Evolutionary conservation across 1,139 yeast genomes (phyloP), one percentile per base, ranked within the genome.

Genomic region (Wickerhamomyces sp.): DNA sequence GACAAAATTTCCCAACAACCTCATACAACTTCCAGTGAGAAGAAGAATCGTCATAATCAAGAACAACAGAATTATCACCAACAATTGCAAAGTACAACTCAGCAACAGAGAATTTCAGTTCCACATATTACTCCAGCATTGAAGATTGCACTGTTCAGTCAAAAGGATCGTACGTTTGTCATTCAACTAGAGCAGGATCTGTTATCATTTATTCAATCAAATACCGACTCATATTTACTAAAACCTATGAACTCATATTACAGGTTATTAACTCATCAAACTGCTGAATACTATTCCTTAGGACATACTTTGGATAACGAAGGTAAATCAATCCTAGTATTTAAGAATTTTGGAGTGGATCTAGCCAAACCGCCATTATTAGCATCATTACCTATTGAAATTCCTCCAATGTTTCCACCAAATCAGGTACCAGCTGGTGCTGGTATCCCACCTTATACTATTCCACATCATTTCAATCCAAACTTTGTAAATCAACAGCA

Each of bases 201-300:
- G 42, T 61, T 65, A 27, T 52, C 54, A 27, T 67, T 69, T 46
- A 58, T 66, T 23, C 52, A 59, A 7, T 63, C 71, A 4, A 57
- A 52, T 34, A 69, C 67, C 2, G 72, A 68, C 39, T 69, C 78
- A 0, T 70, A 74, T 59, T 70, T 74, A 43, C 56, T 78, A 56
- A 65, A 73, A 34, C 59, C 81, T 73, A 70, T 79, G 71, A 84
- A 84, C 61, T 80, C 88, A 2, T 84, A 81, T 60, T 81, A 79
- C 54, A 65, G 91, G 52, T 65, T 84, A 36, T 63, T 84, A 45
- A 73, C 84, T 1, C 90, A 84, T 61, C 85, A 84, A 51, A 65
- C 83, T 32, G 86, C 90, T 14, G 84, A 81, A 36, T 82, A 82
- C 60, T 83, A 84, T 58, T 67, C 71, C 29, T 62, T 84, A 45